Conservation (phyloP, 106 monocot genomes). For the Allium cepa region DNA sequence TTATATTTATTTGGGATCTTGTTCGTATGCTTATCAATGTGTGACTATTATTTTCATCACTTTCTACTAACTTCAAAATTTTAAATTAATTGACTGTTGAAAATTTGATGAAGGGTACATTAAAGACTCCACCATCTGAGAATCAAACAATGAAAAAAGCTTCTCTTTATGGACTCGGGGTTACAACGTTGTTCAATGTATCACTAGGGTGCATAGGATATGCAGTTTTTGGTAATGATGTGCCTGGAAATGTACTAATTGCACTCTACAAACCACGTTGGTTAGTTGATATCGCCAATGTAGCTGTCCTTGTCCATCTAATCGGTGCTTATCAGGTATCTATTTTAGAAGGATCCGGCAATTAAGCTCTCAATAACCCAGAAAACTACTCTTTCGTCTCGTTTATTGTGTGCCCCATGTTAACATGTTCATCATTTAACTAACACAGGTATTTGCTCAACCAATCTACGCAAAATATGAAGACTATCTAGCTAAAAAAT, state of each 20-base stretch:
- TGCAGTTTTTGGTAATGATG: constrained; percentile 59
- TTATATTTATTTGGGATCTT: too few species aligned
- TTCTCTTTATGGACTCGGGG: not conserved
- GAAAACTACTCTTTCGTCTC: too few species aligned
- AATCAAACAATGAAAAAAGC: constrained; percentile 63
- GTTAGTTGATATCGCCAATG: constrained; percentile 57
- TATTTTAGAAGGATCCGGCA: too few species aligned
- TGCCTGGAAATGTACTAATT: constrained; percentile 51
- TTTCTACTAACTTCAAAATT: too few species aligned
- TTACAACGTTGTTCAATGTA: constrained; percentile 49
- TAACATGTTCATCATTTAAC: too few species aligned
- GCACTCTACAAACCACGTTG: constrained; percentile 62
- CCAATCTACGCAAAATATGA: constrained; percentile 59
- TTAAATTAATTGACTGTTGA: too few species aligned
- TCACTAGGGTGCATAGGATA: constrained; percentile 51
- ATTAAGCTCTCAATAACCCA: too few species aligned
- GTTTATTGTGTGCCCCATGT: too few species aligned
- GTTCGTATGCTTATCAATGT: too few species aligned
- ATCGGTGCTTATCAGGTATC: constrained; percentile 69
- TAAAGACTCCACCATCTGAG: constrained; percentile 62
- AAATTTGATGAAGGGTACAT: constrained; percentile 35
- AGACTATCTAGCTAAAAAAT: constrained; percentile 31
- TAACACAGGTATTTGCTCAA: constrained; percentile 46
- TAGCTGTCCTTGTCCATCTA: constrained; percentile 48
- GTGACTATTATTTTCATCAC: too few species aligned